These are phyloP conservation scores for Lolium multiflorum DNA, from an alignment of 176 grass and related monocot species.

Conservation along the genomic window DNA sequence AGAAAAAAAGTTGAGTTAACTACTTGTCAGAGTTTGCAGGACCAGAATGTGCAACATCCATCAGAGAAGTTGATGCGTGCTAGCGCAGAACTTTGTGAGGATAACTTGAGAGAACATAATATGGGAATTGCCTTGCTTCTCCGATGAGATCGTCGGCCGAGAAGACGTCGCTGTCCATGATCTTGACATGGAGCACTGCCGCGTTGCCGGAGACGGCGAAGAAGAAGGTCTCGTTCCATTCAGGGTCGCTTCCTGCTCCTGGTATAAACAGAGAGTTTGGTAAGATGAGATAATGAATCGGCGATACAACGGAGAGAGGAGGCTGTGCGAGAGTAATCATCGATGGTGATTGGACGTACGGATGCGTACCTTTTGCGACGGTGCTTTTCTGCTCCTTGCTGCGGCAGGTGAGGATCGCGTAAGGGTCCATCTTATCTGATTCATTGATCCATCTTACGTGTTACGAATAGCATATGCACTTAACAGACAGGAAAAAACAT, in stretches of 20 bases:
- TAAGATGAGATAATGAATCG: background rate
- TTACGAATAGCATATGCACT: too few relatives aligned
- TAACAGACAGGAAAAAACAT: too few relatives aligned
- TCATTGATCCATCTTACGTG: too few relatives aligned
- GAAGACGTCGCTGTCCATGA: conserved; percentile 79
- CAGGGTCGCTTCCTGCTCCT: conserved; percentile 74
- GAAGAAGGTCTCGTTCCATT: conserved; percentile 93
- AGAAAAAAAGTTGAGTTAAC: background rate
- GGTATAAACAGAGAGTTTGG: background rate
- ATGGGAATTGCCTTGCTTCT: conserved; percentile 56
- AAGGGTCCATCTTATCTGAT: conserved; percentile 76
- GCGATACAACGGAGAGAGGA: background rate
- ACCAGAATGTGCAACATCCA: background rate
- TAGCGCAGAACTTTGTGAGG: background rate
- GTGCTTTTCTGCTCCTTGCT: conserved; percentile 71
- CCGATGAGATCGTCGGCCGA: conserved; percentile 78
- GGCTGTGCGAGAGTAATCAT: background rate
- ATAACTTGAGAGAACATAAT: too few relatives aligned
- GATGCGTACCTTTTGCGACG: conserved; percentile 46
- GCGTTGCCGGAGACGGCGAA: conserved; percentile 59
- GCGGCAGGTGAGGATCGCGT: conserved; percentile 62
- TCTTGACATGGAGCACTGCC: conserved; percentile 60
- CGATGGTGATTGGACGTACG: background rate
- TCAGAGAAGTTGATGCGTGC: background rate
- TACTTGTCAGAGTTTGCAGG: background rate